A percentile compares a stretch with the other conserved stretches of the same genome.
These are phyloP conservation scores for Schizothecium vesticola DNA, from an alignment of 495 filamentous ascomycete species.

Conservation along the genomic window DNA sequence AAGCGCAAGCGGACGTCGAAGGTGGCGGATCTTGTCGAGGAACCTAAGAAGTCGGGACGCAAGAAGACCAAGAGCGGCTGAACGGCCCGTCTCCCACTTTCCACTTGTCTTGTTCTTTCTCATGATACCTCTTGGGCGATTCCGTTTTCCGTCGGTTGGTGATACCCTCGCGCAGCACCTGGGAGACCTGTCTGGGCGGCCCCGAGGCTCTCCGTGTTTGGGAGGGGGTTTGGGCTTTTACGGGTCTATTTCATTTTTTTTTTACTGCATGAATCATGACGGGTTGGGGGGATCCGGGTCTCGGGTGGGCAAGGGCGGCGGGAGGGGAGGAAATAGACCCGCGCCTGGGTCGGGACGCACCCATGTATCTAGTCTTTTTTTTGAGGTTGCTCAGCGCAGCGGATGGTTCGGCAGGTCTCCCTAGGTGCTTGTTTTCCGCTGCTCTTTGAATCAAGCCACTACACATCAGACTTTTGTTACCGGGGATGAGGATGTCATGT, in stretches of 20 bases:
- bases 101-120: slow-evolving; percentile 16
- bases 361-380: slow-evolving; percentile 1
- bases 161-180: slow-evolving; percentile 13
- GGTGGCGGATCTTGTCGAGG: slow-evolving; percentile 38
- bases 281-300: slow-evolving; percentile 4
- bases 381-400: neutral
- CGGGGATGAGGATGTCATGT: too few species aligned
- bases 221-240: slow-evolving; percentile 1
- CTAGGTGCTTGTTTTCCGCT: neutral
- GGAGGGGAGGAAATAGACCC: neutral
- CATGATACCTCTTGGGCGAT: slow-evolving; percentile 29
- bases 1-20: slow-evolving; percentile 61
- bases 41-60: slow-evolving; percentile 49
- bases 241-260: slow-evolving; percentile 10
- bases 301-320: neutral
- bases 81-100: slow-evolving; percentile 4
- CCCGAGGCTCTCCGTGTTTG: neutral
- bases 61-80: slow-evolving; percentile 45
- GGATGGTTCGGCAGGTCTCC: neutral
- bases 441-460: neutral
- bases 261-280: slow-evolving; percentile 12
- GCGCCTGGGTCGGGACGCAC: slow-evolving; percentile 1
- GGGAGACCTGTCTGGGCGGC: neutral
- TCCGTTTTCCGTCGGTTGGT: slow-evolving; percentile 10
- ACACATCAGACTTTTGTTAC: too few species aligned